These are phyloP conservation scores for Penicillium ochrochloron DNA, from an alignment of 495 filamentous ascomycete species.

Conservation along the genomic window DNA sequence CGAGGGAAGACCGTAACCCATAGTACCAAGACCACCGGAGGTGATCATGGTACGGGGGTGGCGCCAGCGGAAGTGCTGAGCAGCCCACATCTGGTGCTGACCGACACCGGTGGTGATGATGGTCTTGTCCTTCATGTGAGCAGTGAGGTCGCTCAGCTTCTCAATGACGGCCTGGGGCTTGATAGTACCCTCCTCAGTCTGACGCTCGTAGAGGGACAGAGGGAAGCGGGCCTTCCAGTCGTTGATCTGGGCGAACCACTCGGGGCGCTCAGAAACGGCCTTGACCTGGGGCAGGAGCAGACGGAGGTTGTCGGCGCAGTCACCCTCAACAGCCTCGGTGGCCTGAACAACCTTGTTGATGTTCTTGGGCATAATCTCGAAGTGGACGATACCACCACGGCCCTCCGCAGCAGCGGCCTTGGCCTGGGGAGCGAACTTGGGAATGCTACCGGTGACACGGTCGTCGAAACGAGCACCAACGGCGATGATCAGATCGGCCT, in stretches of 20 bases:
- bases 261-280: conserved; percentile 64
- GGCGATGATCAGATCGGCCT: conserved; percentile 65
- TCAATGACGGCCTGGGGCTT: conserved; percentile 91
- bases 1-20: conserved; percentile 91
- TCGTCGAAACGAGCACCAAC: conserved; percentile 70
- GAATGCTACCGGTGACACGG: conserved; percentile 59
- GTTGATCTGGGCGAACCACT: conserved; percentile 88
- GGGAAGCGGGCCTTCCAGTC: conserved; percentile 89
- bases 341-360: conserved; percentile 69
- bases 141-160: conserved; percentile 77
- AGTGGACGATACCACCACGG: conserved; percentile 65
- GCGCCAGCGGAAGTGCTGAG: conserved; percentile 93
- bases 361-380: conserved; percentile 69
- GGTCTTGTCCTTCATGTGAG: conserved; percentile 73
- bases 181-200: conserved; percentile 71
- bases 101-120: conserved; percentile 93
- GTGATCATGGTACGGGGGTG: conserved; percentile 89
- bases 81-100: conserved; percentile 98
- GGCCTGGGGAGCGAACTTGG: conserved; percentile 62
- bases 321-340: conserved; percentile 65
- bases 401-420: conserved; percentile 60
- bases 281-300: conserved; percentile 73
- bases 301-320: conserved; percentile 67
- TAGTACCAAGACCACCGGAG: conserved; percentile 90
- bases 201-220: conserved; percentile 72